Base-by-base conservation (phyloP, 1,139 yeast genomes). In the Hemisphaericaspora lyxosophila region DNA sequence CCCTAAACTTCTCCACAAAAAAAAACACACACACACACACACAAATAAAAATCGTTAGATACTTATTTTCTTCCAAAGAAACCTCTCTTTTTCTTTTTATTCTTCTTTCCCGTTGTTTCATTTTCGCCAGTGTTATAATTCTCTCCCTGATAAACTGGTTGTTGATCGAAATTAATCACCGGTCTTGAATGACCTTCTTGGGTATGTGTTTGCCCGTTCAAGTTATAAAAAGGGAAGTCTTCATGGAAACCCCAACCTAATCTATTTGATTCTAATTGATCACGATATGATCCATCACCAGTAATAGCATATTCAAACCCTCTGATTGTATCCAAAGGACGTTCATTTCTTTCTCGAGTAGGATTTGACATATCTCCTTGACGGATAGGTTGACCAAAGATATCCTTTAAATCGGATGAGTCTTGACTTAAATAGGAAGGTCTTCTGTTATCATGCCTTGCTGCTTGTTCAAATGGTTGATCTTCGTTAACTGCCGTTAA, bases 301-400 rank as follows among this genome's bases (percentile, higher is more conserved):
- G 96, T 85, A 46, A 92, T 87, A 24, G 96, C 82, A 57, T 84
- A 92, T 67, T 92, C 97, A 62, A 92, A 92, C 5, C 86, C 77
- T 47, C 97, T 72, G 53, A 92, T 89, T 2, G 98, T 92, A 62
- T 94, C 98, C 55, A 92, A 67, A 4, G 98, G 98, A 50, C 98
- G 79, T 67, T 92, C 98, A 60, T 89, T 89, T 58, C 97, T 77
- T 13, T 85, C 65, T 54, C 98, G 77, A 11, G 97, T 83, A 15
- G 98, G 98, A 58, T 92, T 92, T 19, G 95, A 86, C 51, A 83
- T 73, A 59, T 92, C 98, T 4, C 95, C 86, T 46, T 75, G 77
- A 4, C 57, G 53, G 51, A 92, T 90, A 5, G 80, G 75, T 45
- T 78, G 76, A 19, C 98, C 98, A 62, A 89, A 90, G 31, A 87